Evolutionary conservation across 2,329 filamentous ascomycete species (phyloP).

Genomic region (Microsporum audouinii): DNA sequence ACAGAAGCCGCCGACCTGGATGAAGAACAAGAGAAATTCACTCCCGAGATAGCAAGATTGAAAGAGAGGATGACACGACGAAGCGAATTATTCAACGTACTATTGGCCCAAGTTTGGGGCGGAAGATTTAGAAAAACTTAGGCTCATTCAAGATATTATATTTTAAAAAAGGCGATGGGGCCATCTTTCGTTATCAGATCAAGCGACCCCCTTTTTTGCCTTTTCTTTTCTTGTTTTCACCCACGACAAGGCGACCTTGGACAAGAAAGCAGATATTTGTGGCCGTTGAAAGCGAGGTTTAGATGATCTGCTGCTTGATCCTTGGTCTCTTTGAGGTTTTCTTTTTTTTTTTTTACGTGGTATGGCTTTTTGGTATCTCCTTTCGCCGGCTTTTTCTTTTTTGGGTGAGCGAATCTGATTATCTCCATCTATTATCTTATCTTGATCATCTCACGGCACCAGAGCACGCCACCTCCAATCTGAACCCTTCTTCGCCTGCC

Average conservation of each 20-base stretch:
- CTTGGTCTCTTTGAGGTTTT: not conserved
- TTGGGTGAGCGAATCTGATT: not conserved
- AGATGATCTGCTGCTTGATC: conserved; percentile 1
- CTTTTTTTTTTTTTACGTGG: not conserved
- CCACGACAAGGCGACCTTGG: not conserved
- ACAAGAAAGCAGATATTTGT: not conserved
- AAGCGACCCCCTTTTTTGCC: not conserved
- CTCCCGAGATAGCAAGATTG: not conserved
- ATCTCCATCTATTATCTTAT: not conserved
- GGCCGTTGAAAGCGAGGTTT: not conserved
- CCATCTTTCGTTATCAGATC: not conserved
- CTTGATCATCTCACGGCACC: conserved; percentile 1
- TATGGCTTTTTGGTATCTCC: not conserved
- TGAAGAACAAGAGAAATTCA: not conserved
- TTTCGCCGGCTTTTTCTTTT: not conserved
- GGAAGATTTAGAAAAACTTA: not conserved
- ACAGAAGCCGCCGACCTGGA: not conserved
- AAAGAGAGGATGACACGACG: not conserved
- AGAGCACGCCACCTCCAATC: not conserved
- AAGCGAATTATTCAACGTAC: not conserved
- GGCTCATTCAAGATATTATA: not conserved
- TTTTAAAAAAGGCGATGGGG: too few species aligned
- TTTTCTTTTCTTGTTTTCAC: not conserved
- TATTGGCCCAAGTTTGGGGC: not conserved
- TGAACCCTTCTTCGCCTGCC: not conserved